Evolutionary conservation across 2,329 filamentous ascomycete genomes (phyloP).

Genomic region (Aphanoascus verrucosus): DNA sequence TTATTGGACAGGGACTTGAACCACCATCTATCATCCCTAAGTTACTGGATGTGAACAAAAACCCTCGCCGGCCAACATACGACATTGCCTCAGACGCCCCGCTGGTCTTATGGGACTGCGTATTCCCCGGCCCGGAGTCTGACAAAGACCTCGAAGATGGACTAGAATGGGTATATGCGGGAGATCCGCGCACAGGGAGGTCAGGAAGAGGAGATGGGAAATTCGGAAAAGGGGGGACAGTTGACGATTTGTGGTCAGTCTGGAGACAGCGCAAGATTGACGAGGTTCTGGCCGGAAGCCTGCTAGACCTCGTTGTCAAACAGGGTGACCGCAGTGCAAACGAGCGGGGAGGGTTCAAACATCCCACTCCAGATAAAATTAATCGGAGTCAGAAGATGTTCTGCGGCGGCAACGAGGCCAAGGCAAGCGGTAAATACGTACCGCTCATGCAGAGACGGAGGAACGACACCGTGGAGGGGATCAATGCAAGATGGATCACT

Average conservation of each 20-base stretch:
- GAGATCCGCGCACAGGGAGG: constrained; percentile 45
- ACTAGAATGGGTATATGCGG: constrained; percentile 68
- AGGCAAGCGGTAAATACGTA: constrained; percentile 48
- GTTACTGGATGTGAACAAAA: constrained; percentile 60
- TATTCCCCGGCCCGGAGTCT: constrained; percentile 56
- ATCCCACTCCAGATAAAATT: constrained; percentile 20
- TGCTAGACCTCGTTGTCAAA: constrained; percentile 54
- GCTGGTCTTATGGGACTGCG: constrained; percentile 89
- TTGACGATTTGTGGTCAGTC: constrained; percentile 66
- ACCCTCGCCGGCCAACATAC: constrained; percentile 72
- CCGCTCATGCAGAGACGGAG: constrained; percentile 46
- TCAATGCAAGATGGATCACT: constrained; percentile 48
- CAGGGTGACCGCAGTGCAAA: constrained; percentile 30
- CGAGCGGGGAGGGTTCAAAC: constrained; percentile 19
- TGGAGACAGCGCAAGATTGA: constrained; percentile 86
- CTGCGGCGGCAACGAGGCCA: constrained; percentile 46
- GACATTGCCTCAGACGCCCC: constrained; percentile 84
- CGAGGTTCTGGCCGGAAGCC: constrained; percentile 65
- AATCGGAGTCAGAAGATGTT: constrained; percentile 44
- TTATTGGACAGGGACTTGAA: constrained; percentile 82
- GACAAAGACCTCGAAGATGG: constrained; percentile 52
- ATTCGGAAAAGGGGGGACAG: constrained; percentile 54
- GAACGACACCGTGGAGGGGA: constrained; percentile 49
- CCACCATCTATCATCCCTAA: constrained; percentile 58
- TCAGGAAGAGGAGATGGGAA: constrained; percentile 44